A percentile compares a stretch with the other conserved stretches of the same genome.
These are phyloP conservation scores for Solanum chiquidenum DNA, from an alignment of 257 asterid genomes.

Conservation along the genomic window DNA sequence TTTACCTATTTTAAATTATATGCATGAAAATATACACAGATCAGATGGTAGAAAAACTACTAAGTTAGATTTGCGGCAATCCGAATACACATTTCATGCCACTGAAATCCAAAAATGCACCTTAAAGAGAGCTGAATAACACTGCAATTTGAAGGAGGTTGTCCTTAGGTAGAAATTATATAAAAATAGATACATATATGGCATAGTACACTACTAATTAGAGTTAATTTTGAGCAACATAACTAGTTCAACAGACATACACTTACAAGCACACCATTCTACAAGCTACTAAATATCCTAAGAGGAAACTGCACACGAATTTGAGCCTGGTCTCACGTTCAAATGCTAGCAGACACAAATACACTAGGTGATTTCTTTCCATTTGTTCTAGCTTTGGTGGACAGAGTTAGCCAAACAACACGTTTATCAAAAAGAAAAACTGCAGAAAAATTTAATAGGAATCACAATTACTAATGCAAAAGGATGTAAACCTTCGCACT, in stretches of 20 bases:
- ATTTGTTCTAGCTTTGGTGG: neutral
- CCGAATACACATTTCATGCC: neutral
- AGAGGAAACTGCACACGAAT: neutral
- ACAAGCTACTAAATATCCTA: neutral
- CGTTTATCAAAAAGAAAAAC: neutral
- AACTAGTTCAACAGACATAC: neutral
- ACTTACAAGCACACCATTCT: neutral
- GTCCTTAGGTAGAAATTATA: no score
- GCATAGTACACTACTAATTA: neutral
- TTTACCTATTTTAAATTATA: neutral
- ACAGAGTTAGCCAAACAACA: neutral
- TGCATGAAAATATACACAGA: neutral
- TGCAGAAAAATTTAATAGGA: neutral
- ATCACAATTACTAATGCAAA: neutral
- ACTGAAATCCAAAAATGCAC: neutral
- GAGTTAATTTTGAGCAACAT: neutral
- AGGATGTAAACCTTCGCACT: constrained; percentile 52
- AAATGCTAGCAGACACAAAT: neutral
- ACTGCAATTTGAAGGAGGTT: neutral
- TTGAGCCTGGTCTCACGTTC: neutral
- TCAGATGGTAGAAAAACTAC: neutral
- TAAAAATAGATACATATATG: neutral
- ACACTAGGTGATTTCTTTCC: neutral
- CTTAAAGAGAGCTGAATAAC: neutral
- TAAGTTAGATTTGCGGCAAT: neutral